Percentiles rank a stretch among this genome's conserved stretches.
Conservation (phyloP, 2,329 filamentous ascomycete genomes). For the Penicillium sp. region DNA sequence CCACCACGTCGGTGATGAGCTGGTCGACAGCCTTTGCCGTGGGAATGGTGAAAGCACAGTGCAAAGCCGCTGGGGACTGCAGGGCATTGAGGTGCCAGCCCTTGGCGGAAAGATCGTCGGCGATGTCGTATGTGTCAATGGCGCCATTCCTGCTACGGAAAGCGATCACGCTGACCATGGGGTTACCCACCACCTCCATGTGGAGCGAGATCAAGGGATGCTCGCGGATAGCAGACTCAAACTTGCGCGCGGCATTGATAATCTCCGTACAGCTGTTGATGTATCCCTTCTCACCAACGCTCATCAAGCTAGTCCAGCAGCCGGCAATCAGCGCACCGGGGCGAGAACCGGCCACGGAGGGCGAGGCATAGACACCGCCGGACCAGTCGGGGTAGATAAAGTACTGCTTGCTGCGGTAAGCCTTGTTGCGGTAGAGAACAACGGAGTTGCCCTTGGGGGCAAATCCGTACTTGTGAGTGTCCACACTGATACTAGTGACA, state of each 20-base stretch:
- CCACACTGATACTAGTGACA: conserved; percentile 91
- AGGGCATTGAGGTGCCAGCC: conserved; percentile 97
- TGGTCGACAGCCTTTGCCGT: conserved; percentile 75
- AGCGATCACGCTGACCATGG: conserved; percentile 83
- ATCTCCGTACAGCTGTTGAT: conserved; percentile 81
- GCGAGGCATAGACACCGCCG: conserved; percentile 91
- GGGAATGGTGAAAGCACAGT: conserved; percentile 87
- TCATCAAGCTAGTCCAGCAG: conserved; percentile 91
- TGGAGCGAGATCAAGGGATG: conserved; percentile 65
- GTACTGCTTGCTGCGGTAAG: conserved; percentile 84
- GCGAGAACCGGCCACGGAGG: conserved; percentile 82
- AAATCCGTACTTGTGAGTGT: conserved; percentile 99
- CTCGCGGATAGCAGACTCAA: conserved; percentile 66
- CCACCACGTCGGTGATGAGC: conserved; percentile 64
- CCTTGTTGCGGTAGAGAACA: conserved; percentile 76
- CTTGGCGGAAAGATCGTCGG: conserved; percentile 74
- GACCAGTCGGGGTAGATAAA: conserved; percentile 94
- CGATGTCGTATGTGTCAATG: conserved; percentile 91
- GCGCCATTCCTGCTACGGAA: conserved; percentile 65
- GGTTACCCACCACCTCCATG: conserved; percentile 74
- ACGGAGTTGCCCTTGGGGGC: conserved; percentile 96
- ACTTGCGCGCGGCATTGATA: conserved; percentile 77
- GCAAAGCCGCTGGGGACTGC: conserved; percentile 85
- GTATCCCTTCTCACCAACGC: conserved; percentile 80
- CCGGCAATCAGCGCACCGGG: conserved; percentile 92